Conservation (phyloP, 2,329 filamentous ascomycete genomes). For the Neofusicoccum sp. region DNA sequence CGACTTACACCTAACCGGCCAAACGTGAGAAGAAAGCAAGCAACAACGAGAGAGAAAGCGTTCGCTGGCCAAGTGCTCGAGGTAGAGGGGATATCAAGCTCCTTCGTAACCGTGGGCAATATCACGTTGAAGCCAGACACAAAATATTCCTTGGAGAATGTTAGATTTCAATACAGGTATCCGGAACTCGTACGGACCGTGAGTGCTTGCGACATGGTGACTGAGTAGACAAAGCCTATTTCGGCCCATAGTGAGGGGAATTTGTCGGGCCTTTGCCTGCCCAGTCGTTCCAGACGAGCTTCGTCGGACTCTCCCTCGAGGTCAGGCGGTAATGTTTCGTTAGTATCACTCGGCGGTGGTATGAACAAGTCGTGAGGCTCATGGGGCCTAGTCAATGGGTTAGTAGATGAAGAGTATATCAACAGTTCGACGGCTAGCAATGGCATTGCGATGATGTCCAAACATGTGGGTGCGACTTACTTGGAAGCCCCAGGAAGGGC, state of each 20-base stretch:
- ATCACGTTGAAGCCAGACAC: slow-evolving; percentile 74
- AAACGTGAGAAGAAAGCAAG: slow-evolving; percentile 54
- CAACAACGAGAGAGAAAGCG: slow-evolving; percentile 54
- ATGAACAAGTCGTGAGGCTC: not conserved
- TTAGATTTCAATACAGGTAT: not conserved
- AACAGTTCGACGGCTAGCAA: not conserved
- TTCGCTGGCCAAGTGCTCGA: slow-evolving; percentile 60
- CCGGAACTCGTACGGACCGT: slow-evolving; percentile 18
- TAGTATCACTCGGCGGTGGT: not conserved
- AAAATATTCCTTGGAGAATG: slow-evolving; percentile 62
- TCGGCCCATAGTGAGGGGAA: slow-evolving; percentile 56
- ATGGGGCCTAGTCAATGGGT: not conserved
- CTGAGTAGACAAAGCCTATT: slow-evolving; percentile 59
- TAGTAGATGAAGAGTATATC: not conserved
- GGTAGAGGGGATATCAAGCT: slow-evolving; percentile 66
- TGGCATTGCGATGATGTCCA: not conserved
- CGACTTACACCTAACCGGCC: slow-evolving; percentile 25
- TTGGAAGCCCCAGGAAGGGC: not conserved
- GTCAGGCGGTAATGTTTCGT: not conserved
- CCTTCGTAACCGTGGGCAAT: slow-evolving; percentile 64
- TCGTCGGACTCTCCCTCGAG: slow-evolving; percentile 15
- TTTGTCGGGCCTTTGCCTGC: slow-evolving; percentile 58
- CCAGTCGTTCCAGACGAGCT: slow-evolving; percentile 56
- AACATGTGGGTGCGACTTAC: not conserved
- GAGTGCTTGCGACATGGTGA: slow-evolving; percentile 34